Evolutionary conservation across 1,284 basidiomycete species (phyloP).

Genomic region (Schizophyllum amplum): DNA sequence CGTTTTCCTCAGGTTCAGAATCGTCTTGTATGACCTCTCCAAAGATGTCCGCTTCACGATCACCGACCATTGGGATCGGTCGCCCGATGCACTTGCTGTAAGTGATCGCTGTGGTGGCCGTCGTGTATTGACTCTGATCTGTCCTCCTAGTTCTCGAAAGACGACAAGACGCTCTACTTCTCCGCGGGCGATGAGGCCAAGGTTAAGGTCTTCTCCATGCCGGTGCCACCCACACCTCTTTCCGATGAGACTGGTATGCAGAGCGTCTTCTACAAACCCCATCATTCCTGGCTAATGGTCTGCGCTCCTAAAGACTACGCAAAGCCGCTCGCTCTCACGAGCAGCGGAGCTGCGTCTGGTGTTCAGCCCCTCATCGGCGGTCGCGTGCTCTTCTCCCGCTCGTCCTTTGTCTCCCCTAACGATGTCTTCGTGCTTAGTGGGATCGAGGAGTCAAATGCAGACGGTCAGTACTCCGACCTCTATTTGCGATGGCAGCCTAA

Average conservation of each 20-base stretch:
- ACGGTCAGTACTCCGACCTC: constrained; percentile 26
- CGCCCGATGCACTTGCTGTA: constrained; percentile 54
- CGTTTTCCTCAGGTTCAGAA: constrained; percentile 43
- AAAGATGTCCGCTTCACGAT: constrained; percentile 61
- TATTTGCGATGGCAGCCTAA: background rate
- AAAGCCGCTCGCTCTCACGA: constrained; percentile 51
- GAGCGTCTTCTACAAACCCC: no score
- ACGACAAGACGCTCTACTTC: constrained; percentile 64
- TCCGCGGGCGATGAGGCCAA: constrained; percentile 71
- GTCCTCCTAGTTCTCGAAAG: constrained; percentile 74
- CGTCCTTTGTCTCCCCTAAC: constrained; percentile 66
- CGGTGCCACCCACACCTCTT: constrained; percentile 53
- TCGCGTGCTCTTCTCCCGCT: constrained; percentile 58
- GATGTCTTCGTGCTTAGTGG: constrained; percentile 58
- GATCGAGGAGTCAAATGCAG: constrained; percentile 32
- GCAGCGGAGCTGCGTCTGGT: constrained; percentile 45
- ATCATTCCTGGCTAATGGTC: no score
- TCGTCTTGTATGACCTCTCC: constrained; percentile 71
- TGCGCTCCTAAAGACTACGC: no score
- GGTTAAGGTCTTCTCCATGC: constrained; percentile 64
- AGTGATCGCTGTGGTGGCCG: constrained; percentile 13
- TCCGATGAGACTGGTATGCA: background rate
- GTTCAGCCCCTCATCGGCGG: constrained; percentile 53
- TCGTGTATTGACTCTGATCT: no score
- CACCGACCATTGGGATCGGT: constrained; percentile 80